Evolutionary conservation across 2,329 filamentous ascomycete species (phyloP).

Genomic region (Hymenoscyphus infarciens): DNA sequence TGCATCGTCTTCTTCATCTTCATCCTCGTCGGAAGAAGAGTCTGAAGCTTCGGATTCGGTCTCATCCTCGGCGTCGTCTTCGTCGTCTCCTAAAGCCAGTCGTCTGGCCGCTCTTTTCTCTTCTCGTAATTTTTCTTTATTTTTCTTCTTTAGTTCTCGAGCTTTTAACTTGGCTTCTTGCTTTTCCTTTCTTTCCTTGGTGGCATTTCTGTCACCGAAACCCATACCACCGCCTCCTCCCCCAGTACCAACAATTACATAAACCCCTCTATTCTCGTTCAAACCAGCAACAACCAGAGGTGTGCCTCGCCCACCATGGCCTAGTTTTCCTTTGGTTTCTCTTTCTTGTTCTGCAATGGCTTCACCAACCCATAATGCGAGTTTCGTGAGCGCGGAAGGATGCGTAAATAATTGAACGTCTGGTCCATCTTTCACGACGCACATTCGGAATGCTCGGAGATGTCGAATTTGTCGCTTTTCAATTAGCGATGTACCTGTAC

Average conservation of each 20-base stretch:
- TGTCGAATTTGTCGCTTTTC: constrained; percentile 94
- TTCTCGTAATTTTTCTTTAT: constrained; percentile 55
- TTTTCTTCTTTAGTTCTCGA: constrained; percentile 54
- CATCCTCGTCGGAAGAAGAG: constrained; percentile 43
- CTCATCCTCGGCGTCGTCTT: constrained; percentile 47
- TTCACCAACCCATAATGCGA: constrained; percentile 91
- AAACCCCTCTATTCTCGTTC: constrained; percentile 82
- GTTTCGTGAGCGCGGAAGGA: constrained; percentile 85
- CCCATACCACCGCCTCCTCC: constrained; percentile 67
- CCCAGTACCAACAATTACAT: constrained; percentile 89
- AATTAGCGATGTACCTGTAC: constrained; percentile 85
- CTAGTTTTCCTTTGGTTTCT: constrained; percentile 66
- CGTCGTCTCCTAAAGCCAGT: constrained; percentile 45
- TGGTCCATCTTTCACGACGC: constrained; percentile 90
- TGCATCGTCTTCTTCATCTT: constrained; percentile 53
- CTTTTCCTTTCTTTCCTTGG: constrained; percentile 59
- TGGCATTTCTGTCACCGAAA: constrained; percentile 64
- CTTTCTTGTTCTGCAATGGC: constrained; percentile 86
- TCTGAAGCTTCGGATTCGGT: constrained; percentile 50
- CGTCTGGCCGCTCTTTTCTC: constrained; percentile 59
- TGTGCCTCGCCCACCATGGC: constrained; percentile 67
- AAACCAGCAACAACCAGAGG: constrained; percentile 88
- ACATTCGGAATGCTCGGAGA: constrained; percentile 88
- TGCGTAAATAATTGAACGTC: constrained; percentile 91
- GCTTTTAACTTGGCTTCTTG: constrained; percentile 60